These are phyloP conservation scores for Chamaenerion angustifolium DNA, from an alignment of 345 rosid genomes.

Conservation along the genomic window DNA sequence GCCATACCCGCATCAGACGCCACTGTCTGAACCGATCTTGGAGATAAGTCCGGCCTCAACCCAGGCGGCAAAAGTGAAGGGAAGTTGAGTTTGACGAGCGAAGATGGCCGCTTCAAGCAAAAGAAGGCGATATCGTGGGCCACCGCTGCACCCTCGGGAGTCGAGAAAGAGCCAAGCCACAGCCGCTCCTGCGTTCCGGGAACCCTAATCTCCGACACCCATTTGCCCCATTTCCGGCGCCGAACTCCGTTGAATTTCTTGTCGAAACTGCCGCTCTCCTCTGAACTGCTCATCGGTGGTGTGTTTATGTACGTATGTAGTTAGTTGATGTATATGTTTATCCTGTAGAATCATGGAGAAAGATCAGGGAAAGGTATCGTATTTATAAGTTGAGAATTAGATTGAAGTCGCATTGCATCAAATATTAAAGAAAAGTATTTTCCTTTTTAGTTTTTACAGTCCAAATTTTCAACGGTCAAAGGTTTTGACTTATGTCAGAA, in stretches of 20 bases:
- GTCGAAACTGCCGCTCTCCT: constrained; percentile 9
- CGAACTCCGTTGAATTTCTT: constrained; percentile 60
- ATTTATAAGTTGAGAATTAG: constrained; percentile 36
- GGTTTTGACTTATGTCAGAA: background rate
- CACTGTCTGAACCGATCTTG: constrained; percentile 49
- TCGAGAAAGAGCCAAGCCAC: constrained; percentile 69
- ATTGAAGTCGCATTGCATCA: background rate
- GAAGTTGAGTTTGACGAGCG: constrained; percentile 31
- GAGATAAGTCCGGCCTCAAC: constrained; percentile 31
- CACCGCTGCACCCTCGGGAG: constrained; percentile 64
- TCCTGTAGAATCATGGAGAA: background rate
- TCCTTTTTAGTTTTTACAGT: constrained; percentile 4
- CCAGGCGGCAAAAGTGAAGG: constrained; percentile 37
- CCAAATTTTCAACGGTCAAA: constrained; percentile 28
- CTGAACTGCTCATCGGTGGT: constrained; percentile 12
- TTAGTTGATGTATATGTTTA: background rate
- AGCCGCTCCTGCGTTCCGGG: constrained; percentile 64
- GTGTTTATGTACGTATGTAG: background rate
- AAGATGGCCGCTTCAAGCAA: constrained; percentile 35
- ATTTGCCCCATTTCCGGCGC: constrained; percentile 79
- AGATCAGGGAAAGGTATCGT: background rate
- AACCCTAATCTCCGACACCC: constrained; percentile 84
- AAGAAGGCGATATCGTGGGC: constrained; percentile 75
- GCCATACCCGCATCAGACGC: constrained; percentile 90
- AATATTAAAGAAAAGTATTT: too few species aligned